phyloP scores from a whole-genome alignment of 306 rosid species.

The Abrus pulchellus region DNA sequence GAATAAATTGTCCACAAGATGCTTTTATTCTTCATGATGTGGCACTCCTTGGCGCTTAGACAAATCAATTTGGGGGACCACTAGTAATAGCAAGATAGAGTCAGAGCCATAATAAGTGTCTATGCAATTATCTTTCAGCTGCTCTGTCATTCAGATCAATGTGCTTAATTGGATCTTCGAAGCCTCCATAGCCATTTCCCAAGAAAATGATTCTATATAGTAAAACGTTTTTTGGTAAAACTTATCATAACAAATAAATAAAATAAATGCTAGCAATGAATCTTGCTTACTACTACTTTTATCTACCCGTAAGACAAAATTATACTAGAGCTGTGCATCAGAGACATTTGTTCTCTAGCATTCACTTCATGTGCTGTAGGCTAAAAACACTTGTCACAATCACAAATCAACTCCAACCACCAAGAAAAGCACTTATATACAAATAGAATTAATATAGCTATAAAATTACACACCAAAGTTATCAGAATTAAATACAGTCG shows the following conservation, averaged over 20 bases:
- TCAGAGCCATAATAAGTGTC: conserved; percentile 1
- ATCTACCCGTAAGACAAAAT: conserved; percentile 31
- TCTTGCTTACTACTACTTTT: not conserved
- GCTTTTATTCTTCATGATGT: not conserved
- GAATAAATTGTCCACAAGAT: not conserved
- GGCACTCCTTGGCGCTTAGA: not conserved
- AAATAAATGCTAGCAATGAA: not conserved
- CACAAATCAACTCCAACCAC: not conserved
- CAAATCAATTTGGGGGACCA: conserved; percentile 5
- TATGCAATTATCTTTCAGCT: not conserved
- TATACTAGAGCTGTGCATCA: not conserved
- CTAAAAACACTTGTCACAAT: not conserved
- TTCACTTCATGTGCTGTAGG: too few relatives aligned
- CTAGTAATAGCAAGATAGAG: not conserved
- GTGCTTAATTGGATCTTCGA: not conserved
- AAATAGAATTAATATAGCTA: not conserved
- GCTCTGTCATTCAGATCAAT: not conserved
- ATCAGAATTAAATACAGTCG: conserved; percentile 56
- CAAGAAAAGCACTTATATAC: conserved; percentile 9
- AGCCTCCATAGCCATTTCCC: not conserved
- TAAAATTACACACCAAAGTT: conserved; percentile 30
- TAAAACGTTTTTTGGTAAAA: not conserved
- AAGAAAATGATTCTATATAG: not conserved
- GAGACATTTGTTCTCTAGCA: not conserved
- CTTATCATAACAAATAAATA: not conserved